Evolutionary conservation across 2,329 filamentous ascomycete genomes (phyloP).

Genomic region (Colletotrichum sp.): DNA sequence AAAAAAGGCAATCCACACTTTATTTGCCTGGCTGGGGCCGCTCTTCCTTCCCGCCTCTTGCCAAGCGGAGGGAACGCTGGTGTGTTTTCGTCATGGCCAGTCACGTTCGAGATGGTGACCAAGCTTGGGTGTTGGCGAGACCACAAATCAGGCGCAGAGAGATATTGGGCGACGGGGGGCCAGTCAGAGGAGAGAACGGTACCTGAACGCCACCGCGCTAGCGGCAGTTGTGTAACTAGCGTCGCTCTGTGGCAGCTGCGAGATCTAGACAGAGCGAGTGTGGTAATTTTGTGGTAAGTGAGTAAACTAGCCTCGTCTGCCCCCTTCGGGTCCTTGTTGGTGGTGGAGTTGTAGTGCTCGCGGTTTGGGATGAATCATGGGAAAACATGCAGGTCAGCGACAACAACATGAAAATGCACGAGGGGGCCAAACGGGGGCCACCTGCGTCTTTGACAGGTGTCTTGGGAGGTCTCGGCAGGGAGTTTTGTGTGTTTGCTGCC

Average conservation of each 20-base stretch:
- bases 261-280: not conserved
- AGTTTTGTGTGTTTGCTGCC: not conserved
- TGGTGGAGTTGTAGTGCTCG: not conserved
- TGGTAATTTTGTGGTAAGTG: not conserved
- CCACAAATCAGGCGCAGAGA: not conserved
- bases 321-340: not conserved
- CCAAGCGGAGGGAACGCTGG: not conserved
- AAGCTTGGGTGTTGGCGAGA: not conserved
- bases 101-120: not conserved
- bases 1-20: not conserved
- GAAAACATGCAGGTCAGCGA: not conserved
- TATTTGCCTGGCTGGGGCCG: not conserved
- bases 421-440: not conserved
- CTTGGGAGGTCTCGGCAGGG: not conserved
- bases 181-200: not conserved
- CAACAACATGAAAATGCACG: not conserved
- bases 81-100: not conserved
- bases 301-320: not conserved
- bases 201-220: constrained; percentile 15
- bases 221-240: constrained; percentile 8
- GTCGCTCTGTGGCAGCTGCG: not conserved
- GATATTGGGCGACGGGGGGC: not conserved
- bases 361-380: not conserved
- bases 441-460: not conserved
- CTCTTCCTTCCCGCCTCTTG: not conserved